A percentile compares a stretch with the other conserved stretches of the same genome.
Evolutionary conservation across 768 basidiomycete genomes (phyloP).

Genomic region (Agrocybe praecox): DNA sequence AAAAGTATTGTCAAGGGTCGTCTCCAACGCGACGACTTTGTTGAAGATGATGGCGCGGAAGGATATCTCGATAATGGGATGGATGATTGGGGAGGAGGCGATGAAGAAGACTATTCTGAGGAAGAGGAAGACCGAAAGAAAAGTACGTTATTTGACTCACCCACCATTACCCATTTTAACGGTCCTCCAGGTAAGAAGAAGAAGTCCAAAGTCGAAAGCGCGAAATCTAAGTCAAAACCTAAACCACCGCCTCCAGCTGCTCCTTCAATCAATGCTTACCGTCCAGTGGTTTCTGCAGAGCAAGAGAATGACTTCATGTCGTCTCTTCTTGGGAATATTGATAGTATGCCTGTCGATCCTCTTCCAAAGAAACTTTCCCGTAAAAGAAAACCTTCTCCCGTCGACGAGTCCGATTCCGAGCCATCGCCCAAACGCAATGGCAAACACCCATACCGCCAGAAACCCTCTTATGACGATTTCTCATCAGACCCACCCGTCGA

Average conservation of each 20-base stretch:
- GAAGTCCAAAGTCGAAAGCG: conserved; percentile 40
- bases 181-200: conserved; percentile 37
- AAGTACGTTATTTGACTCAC: conserved; percentile 27
- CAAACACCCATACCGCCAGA: conserved; percentile 33
- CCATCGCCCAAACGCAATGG: conserved; percentile 35
- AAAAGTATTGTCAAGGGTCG: conserved; percentile 80
- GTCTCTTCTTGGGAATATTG: conserved; percentile 73
- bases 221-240: conserved; percentile 47
- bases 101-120: conserved; percentile 47
- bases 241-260: conserved; percentile 54
- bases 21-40: conserved; percentile 89
- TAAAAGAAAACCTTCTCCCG: conserved; percentile 70
- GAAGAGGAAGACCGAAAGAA: conserved; percentile 54
- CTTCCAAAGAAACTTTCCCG: conserved; percentile 34
- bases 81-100: conserved; percentile 84
- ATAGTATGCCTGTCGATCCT: conserved; percentile 36
- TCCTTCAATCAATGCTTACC: conserved; percentile 78
- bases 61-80: conserved; percentile 97
- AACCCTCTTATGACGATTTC: conserved; percentile 35
- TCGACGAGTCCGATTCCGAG: conserved; percentile 38
- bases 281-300: conserved; percentile 71
- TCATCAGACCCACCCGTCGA: conserved; percentile 53
- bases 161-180: background rate
- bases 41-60: conserved; percentile 88
- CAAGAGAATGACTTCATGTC: conserved; percentile 93